A percentile compares a stretch with the other conserved stretches of the same genome.
Evolutionary conservation across 163 green algal genomes (phyloP).

Genomic region (Scenedesmus sp.): DNA sequence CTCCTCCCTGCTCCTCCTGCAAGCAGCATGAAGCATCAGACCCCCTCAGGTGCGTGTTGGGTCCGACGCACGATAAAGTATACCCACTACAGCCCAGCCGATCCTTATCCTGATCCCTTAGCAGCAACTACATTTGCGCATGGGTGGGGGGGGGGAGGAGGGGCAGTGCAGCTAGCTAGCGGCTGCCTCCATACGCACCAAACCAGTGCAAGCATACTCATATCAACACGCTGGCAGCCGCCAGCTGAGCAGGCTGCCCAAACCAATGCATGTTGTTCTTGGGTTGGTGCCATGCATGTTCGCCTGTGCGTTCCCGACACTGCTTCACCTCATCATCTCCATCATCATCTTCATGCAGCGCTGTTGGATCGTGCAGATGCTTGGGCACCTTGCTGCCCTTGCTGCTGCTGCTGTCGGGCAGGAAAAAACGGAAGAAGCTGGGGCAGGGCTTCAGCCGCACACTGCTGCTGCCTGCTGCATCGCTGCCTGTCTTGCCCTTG

Average conservation of each 20-base stretch:
- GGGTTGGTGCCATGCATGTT: background rate
- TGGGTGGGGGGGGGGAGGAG: no score
- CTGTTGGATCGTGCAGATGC: conserved; percentile 27
- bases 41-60: no score
- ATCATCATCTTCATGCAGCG: conserved; percentile 7
- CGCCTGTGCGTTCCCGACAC: background rate
- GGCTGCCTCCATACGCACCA: no score
- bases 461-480: conserved; percentile 26
- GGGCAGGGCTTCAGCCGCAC: conserved; percentile 28
- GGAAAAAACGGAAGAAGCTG: conserved; percentile 50
- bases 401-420: conserved; percentile 32
- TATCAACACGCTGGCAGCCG: background rate
- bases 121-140: no score
- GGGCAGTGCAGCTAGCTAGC: no score
- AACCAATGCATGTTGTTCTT: background rate
- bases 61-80: no score
- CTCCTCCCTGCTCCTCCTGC: background rate
- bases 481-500: background rate
- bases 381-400: background rate
- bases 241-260: background rate
- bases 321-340: conserved; percentile 12
- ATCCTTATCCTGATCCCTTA: no score
- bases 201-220: background rate
- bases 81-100: no score
- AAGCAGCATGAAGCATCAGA: background rate